Evolutionary conservation across 352 stramenopile genomes (phyloP), one percentile per base, ranked within the genome.

Genomic region (Globisporangium paroecandrum): DNA sequence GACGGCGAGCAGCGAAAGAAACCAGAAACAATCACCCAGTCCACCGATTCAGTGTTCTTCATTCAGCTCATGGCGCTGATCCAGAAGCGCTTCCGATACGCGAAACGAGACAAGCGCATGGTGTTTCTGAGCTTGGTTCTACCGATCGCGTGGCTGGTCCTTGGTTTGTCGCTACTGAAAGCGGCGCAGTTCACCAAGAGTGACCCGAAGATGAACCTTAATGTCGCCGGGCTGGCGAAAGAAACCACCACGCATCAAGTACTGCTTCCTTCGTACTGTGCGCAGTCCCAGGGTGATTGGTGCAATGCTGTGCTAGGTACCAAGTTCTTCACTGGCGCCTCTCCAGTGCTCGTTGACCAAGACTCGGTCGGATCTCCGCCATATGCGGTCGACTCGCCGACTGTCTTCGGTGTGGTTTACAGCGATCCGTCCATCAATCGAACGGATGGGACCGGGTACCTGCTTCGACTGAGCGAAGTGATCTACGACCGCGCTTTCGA

Each of bases 41-140:
- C 51, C 1, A 41, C 20, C 9, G 27, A 22, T 10, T 62, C 62
- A 12, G n/a, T 87, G 34, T 97, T 98, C 75, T 73, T 72, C 29
- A 72, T 76, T 46, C 93, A 98, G 62, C 77, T 98, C 47, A 24
- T 70, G 51, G 90, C 91, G 51, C 69, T 98, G 32, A 87, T 97
- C 53, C 38, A 74, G 22, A 98, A 98, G 72, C 78, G 93, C 32
- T 85, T 93, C 46, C 77, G 82, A 4, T 91, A 95, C 46, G 94
- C 96, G 54, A 89, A 90, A 58, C 77, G 93, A 38, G 93, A 98
- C 69, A 94, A 91, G 47, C 91, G 91, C 65, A 87, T 92, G 56
- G 88, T 93, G 69, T 43, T 89, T 22, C 87, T 81, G 62, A 78
- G 88, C 38, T 53, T 82, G 43, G 55, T 90, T 27, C 66, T 93